Evolutionary conservation across 2,329 filamentous ascomycete species (phyloP).

Genomic region (Sarocladiaceae sp.): DNA sequence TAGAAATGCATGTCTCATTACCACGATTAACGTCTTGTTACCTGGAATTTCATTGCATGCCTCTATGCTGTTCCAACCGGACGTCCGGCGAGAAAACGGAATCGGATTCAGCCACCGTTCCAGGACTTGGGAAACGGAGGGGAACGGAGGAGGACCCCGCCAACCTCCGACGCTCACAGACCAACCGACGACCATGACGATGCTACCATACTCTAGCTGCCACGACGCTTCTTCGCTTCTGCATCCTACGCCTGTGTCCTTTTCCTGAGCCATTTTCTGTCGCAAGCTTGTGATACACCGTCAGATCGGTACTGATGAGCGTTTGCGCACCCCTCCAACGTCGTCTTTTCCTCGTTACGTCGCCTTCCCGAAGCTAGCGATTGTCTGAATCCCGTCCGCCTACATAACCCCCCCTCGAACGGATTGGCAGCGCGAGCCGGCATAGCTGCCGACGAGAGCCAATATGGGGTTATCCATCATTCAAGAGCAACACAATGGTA

Average conservation of each 20-base stretch:
- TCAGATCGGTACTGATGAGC: background rate
- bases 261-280: background rate
- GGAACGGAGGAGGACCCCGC: slow-evolving; percentile 5
- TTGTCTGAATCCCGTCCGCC: no score
- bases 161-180: slow-evolving; percentile 9
- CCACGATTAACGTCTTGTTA: no score
- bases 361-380: no score
- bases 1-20: no score
- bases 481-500: slow-evolving; percentile 63
- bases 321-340: slow-evolving; percentile 8
- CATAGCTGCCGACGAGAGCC: slow-evolving; percentile 23
- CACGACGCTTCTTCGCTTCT: background rate
- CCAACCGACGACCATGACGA: slow-evolving; percentile 7
- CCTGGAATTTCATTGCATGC: no score
- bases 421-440: slow-evolving; percentile 9
- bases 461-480: slow-evolving; percentile 81
- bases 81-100: no score
- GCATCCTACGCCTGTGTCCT: background rate
- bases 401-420: background rate
- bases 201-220: no score
- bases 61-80: no score
- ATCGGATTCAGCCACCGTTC: background rate
- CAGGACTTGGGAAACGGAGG: background rate
- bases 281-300: background rate
- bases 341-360: background rate